Evolutionary conservation across 2,329 filamentous ascomycete genomes (phyloP).

Genomic region (Periconia sp.): DNA sequence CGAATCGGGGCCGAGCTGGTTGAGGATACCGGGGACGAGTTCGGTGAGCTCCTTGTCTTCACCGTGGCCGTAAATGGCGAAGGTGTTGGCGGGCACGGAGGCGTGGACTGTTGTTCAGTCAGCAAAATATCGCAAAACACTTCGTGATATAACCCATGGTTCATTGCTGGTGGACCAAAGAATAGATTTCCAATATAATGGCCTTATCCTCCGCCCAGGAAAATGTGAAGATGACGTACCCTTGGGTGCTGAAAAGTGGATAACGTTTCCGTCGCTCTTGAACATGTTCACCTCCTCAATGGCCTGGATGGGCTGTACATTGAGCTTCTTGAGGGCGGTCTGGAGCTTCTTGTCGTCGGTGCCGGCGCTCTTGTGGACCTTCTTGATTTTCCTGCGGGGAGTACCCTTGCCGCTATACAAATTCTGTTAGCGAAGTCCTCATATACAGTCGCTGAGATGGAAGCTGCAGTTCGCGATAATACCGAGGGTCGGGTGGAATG

Average conservation of each 20-base stretch:
- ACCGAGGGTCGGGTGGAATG: neutral
- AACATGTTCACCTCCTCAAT: constrained; percentile 99
- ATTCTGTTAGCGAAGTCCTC: constrained; percentile 24
- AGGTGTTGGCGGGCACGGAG: constrained; percentile 96
- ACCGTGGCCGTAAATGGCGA: constrained; percentile 97
- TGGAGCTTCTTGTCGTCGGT: constrained; percentile 99
- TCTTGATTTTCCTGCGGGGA: constrained; percentile 97
- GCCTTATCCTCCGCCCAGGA: neutral
- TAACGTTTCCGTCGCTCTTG: constrained; percentile 99
- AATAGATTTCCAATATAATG: neutral
- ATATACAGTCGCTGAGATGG: neutral
- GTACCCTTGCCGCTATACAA: constrained; percentile 86
- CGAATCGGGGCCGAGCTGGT: constrained; percentile 98
- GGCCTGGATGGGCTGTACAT: constrained; percentile 98
- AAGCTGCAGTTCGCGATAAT: neutral
- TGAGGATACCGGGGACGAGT: constrained; percentile 98
- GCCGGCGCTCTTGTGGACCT: constrained; percentile 87
- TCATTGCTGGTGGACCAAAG: neutral
- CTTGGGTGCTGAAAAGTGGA: constrained; percentile 97
- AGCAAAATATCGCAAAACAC: neutral
- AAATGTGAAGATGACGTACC: constrained; percentile 60
- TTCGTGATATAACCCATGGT: constrained; percentile 2
- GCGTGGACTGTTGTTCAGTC: constrained; percentile 74
- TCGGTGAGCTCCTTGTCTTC: constrained; percentile 99
- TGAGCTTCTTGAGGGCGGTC: constrained; percentile 96